Base-by-base conservation (phyloP, 2,329 filamentous ascomycete species). In the Apiospora marii region DNA sequence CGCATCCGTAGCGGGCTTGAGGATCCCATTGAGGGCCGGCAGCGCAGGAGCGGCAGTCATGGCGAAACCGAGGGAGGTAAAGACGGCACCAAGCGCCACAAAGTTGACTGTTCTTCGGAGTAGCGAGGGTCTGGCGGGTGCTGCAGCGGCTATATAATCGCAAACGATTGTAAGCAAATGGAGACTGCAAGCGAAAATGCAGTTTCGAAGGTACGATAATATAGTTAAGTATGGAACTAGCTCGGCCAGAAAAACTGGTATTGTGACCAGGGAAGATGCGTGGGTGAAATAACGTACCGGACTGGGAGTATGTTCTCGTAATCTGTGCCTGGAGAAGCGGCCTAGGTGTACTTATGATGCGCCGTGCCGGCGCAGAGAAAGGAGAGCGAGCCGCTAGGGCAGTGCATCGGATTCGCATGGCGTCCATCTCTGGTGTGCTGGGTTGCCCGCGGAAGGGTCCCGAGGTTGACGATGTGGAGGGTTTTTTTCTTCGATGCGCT, bases 1-100 rank as follows among this genome's bases (percentile, higher is more conserved):
- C 78, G 89, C 90, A 83, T 97, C 93, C 43, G 89, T 89, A 75
- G 77, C 74, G 27, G 89, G 89, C 73, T 85, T 83, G 73, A 88
- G 75, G 74, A 90, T 82, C 70, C 83, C 85, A 68, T 83, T 83
- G 67, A 87, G 82, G 69, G 85, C 84, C 49, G 86, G 79, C 72
- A 88, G 76, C 48, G 87, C 87, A 49, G 89, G 89, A 14, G 84
- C 82, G 75, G 86, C 84, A 70, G 88, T 85, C 85, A 92, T 90
- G 75, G 83, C 80, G 84, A 92, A 88, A 75, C 90, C 90, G 44
- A 84, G 74, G 19, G 83, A 79, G 34, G 84, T 84, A 79, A 86
- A 88, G 75, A 86, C 76, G 73, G 89, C 70, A 48, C 84, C 82
- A 73, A 89, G 82, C 72, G 83, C 83, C 74, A 87, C 71, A 77